Conservation (phyloP, 257 asterid genomes). For the Forsythia suspensa region DNA sequence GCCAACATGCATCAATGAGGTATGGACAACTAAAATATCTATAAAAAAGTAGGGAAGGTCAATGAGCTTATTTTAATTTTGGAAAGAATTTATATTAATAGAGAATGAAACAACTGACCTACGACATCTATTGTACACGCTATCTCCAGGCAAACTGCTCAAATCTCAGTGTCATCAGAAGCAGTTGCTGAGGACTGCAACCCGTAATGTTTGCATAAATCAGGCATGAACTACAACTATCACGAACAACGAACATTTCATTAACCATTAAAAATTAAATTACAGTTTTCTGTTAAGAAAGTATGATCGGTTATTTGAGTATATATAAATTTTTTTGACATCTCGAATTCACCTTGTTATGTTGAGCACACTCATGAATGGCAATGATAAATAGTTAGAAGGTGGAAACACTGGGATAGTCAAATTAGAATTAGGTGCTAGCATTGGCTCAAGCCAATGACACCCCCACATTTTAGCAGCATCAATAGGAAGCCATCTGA, state of each 20-base stretch:
- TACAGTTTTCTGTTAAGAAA: too few relatives aligned
- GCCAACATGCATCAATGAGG: not conserved
- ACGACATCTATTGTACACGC: slow-evolving; percentile 79
- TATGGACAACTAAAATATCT: not conserved
- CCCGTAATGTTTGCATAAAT: slow-evolving; percentile 68
- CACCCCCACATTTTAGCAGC: too few relatives aligned
- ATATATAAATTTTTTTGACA: too few relatives aligned
- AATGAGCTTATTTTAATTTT: not conserved
- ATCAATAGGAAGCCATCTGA: too few relatives aligned
- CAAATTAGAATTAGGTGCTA: too few relatives aligned
- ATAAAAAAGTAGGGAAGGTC: not conserved
- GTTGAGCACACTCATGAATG: too few relatives aligned
- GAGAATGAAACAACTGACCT: slow-evolving; percentile 43
- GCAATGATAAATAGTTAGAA: too few relatives aligned
- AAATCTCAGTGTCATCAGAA: slow-evolving; percentile 74
- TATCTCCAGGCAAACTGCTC: slow-evolving; percentile 94
- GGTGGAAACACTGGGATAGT: too few relatives aligned
- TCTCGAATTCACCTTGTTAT: too few relatives aligned
- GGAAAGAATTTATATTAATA: not conserved
- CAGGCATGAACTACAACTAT: not conserved
- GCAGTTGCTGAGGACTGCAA: slow-evolving; percentile 62
- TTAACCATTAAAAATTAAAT: too few relatives aligned
- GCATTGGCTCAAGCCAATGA: too few relatives aligned
- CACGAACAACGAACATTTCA: too few relatives aligned
- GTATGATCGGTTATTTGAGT: not conserved